Evolutionary conservation across 306 rosid species (phyloP), one percentile per base, ranked within the genome.

Genomic region (Luffa acutangula): DNA sequence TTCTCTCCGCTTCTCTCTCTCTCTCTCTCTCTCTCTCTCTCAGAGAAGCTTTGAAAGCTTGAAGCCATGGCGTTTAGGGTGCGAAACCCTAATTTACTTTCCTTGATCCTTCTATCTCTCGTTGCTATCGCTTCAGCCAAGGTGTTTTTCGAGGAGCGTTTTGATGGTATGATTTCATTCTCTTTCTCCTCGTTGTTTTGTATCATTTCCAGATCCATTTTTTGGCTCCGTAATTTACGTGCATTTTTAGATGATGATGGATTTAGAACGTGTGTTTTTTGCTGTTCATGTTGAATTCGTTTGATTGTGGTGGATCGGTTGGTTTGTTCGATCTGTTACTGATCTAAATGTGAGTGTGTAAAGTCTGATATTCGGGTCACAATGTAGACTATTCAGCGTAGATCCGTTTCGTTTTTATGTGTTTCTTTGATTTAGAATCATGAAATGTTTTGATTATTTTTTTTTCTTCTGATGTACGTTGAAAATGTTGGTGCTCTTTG

Each of bases 141-240:
- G 80, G 94, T 93, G 25, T 89, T 88, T 91, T 93, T 96, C 84
- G 99, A 96, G 81, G 99, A 96, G 41, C 97, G 97, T 58, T 96
- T 96, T 73, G 89, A 93, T 1, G 99, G 99, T 95, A 89, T 82
- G 7, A 25, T 75, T 34, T 53, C 14, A 0, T 10, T 67, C 51
- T 41, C 51, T 41, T 67, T 41, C 18, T 39, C 71, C 71, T 25
- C 21, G 75, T 36, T 73, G 77, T 36, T 31, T 12, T 13, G 31
- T 25, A 21, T 74, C 67, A 65, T 66, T 79, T 6, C 46, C 17
- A 73, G 34, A 85, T 11, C 59, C 45, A 52, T 25, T 62, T 25
- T 34, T 65, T 82, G 53, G 49, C 3, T 21, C 25, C 41, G 66
- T 17, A 37, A 53, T 78, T 82, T 89, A 83, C 67, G 80, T 51